Evolutionary conservation across 2,329 filamentous ascomycete species (phyloP).

Genomic region (Ceratocystis eucalypticola): DNA sequence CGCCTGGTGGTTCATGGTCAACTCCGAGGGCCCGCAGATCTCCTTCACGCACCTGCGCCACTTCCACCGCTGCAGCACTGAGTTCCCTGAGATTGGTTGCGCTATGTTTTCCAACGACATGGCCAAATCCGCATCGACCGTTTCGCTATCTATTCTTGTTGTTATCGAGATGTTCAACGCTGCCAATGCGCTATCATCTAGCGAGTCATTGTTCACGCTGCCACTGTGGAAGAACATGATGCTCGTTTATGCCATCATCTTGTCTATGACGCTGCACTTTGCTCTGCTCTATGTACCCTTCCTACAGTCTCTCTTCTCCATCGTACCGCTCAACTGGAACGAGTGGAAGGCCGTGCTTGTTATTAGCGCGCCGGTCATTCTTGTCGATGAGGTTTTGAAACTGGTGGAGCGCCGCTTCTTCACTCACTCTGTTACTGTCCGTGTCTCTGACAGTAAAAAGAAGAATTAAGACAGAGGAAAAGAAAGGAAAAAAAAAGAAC

Average conservation of each 20-base stretch:
- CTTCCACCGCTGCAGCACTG: constrained; percentile 81
- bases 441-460: constrained; percentile 39
- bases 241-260: constrained; percentile 81
- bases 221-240: constrained; percentile 99
- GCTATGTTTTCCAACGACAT: constrained; percentile 78
- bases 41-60: constrained; percentile 76
- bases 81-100: constrained; percentile 84
- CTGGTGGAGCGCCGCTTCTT: constrained; percentile 57
- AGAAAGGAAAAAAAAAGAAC: not conserved
- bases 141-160: constrained; percentile 82
- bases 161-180: constrained; percentile 99
- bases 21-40: constrained; percentile 79
- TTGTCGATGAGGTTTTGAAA: constrained; percentile 79
- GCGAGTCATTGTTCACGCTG: constrained; percentile 82
- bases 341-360: constrained; percentile 88
- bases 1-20: constrained; percentile 99
- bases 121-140: constrained; percentile 80
- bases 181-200: constrained; percentile 93
- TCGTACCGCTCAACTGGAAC: constrained; percentile 66
- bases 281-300: constrained; percentile 83
- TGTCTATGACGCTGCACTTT: constrained; percentile 94
- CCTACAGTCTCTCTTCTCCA: constrained; percentile 78
- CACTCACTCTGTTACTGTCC: constrained; percentile 33
- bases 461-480: constrained; percentile 22
- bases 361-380: constrained; percentile 81